Evolutionary conservation across 495 filamentous ascomycete genomes (phyloP), one percentile per base, ranked within the genome.

Genomic region (Staphylotrichum longicolle): DNA sequence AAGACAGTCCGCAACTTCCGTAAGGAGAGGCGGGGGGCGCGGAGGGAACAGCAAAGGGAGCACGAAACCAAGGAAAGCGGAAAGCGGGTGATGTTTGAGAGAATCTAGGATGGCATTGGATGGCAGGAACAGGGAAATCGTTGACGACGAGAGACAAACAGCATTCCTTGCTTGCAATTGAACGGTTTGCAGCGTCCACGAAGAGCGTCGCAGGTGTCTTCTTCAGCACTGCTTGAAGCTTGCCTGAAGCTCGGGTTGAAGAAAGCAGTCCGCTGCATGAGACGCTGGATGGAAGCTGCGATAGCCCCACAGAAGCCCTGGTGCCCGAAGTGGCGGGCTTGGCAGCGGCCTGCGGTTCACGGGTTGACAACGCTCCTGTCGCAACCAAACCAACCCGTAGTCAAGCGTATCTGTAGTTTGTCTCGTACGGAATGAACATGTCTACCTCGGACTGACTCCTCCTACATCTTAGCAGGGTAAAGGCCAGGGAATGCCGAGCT

Each of bases 301-400:
- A 20, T 7, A n/a, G 1, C 52, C 52, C 52, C 52, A 46, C 54
- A 45, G 11, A 10, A 46, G 5, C 7, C 54, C 53, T 9, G 8
- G 27, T 45, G n/a, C 41, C 44, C 1, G 54, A 47, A 41, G 56
- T 50, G 56, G 57, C 46, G 57, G 27, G 27, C 47, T 59, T 59
- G 47, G 47, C 47, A 51, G 42, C 7, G 11, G 34, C 37, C 20
- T 48, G 46, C 20, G 1, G 20, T 27, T 27, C 20, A 27, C 20
- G 20, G 20, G 20, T 27, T 27, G 20, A 27, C 20, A 1, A 27
- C 20, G 20, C 20, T 27, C 20, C 1, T 27, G 20, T 27, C 20
- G 20, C 20, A 27, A 27, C 20, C 20, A 27, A 27, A 27, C 20
- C 20, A 27, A 1, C 20, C 20, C 20, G 20, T 27, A 27, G 20